These are phyloP conservation scores for Nitzschia sp. DNA, from an alignment of 108 stramenopile species.

Conservation along the genomic window DNA sequence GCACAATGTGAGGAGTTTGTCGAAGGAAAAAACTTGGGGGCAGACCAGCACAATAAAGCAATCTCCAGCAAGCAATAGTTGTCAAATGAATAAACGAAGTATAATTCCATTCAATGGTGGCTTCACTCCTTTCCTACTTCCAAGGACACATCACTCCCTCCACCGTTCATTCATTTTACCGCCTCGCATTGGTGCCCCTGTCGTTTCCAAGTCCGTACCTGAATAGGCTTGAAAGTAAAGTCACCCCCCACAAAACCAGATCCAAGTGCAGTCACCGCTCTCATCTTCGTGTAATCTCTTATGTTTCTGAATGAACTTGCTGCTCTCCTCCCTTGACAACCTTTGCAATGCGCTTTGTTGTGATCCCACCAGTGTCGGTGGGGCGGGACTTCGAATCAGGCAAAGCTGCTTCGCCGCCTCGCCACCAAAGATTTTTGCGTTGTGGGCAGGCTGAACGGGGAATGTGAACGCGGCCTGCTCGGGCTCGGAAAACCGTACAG, in stretches of 20 bases:
- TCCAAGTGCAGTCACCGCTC: constrained; percentile 18
- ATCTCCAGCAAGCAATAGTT: too few relatives aligned
- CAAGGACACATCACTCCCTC: too few relatives aligned
- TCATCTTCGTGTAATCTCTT: constrained; percentile 16
- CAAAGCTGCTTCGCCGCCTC: too few relatives aligned
- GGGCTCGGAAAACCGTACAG: not conserved
- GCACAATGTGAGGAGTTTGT: too few relatives aligned
- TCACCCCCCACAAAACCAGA: constrained; percentile 28
- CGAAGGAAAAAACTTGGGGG: too few relatives aligned
- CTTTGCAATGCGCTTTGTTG: not conserved
- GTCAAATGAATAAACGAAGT: too few relatives aligned
- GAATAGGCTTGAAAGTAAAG: constrained; percentile 76
- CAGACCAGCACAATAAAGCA: too few relatives aligned
- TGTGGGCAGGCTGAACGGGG: too few relatives aligned
- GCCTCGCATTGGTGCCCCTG: not conserved
- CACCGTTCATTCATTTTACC: too few relatives aligned
- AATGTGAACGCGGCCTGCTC: not conserved
- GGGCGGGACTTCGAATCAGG: not conserved
- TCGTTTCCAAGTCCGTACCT: constrained; percentile 43
- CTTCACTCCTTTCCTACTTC: too few relatives aligned
- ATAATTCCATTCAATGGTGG: too few relatives aligned
- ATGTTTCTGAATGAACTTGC: not conserved
- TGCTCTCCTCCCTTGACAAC: not conserved
- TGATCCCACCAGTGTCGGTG: not conserved
- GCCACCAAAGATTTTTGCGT: too few relatives aligned